phyloP scores from a whole-genome alignment of 768 basidiomycete species.

The Tremella fuciformis region DNA sequence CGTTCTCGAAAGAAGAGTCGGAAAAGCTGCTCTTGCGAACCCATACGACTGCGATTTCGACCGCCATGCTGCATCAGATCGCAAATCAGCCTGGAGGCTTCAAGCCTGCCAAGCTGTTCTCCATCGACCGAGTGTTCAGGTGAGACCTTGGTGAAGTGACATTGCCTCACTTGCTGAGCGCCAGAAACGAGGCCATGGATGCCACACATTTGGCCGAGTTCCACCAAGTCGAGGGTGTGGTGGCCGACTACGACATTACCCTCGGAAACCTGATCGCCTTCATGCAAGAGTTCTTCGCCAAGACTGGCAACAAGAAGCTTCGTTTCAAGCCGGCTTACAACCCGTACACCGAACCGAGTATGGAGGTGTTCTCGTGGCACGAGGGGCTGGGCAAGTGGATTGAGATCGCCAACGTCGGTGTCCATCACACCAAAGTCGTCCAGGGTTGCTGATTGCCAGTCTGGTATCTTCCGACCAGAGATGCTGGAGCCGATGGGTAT shows the following conservation, averaged over 20 bases:
- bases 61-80: constrained; percentile 88
- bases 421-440: not conserved
- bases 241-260: constrained; percentile 87
- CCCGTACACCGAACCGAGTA: constrained; percentile 78
- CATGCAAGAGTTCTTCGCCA: constrained; percentile 96
- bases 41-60: constrained; percentile 92
- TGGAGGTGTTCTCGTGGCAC: constrained; percentile 99
- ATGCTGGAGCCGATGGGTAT: constrained; percentile 99
- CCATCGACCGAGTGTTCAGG: constrained; percentile 93
- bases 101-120: constrained; percentile 88
- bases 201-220: constrained; percentile 98
- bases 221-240: constrained; percentile 99
- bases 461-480: constrained; percentile 97
- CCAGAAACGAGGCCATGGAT: constrained; percentile 91
- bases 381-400: constrained; percentile 54
- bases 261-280: constrained; percentile 96
- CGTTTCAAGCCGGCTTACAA: constrained; percentile 99
- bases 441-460: constrained; percentile 54
- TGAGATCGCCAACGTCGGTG: constrained; percentile 27
- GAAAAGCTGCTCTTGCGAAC: constrained; percentile 88
- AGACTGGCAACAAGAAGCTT: constrained; percentile 91
- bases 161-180: not conserved
- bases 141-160: constrained; percentile 16
- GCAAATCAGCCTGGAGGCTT: constrained; percentile 77
- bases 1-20: constrained; percentile 90